Evolutionary conservation across 768 basidiomycete species (phyloP).

Genomic region (Suillus tomentosus): DNA sequence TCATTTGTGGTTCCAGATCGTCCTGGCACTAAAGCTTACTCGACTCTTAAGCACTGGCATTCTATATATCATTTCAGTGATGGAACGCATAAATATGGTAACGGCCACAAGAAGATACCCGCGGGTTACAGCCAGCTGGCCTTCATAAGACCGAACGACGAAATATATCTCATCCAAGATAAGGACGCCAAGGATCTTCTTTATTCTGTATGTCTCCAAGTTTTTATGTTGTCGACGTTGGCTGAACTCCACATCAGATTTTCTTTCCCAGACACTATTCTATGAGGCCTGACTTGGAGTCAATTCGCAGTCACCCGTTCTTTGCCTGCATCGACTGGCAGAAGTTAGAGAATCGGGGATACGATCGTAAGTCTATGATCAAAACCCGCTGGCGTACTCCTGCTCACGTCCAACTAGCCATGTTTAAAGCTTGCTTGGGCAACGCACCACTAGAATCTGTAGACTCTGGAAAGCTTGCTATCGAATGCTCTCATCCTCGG

Average conservation of each 20-base stretch:
- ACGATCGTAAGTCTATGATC: conserved; percentile 12
- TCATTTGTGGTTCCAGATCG: too few relatives aligned
- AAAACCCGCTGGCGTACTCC: too few relatives aligned
- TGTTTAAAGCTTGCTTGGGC: conserved; percentile 7
- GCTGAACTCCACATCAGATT: not conserved
- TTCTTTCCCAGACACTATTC: conserved; percentile 7
- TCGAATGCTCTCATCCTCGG: not conserved
- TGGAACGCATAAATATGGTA: not conserved
- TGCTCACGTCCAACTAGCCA: not conserved
- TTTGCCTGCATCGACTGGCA: conserved; percentile 14
- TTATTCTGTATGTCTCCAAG: conserved; percentile 4
- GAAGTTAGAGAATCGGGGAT: conserved; percentile 12
- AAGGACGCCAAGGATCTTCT: conserved; percentile 15
- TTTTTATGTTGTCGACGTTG: not conserved
- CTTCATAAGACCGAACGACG: conserved; percentile 7
- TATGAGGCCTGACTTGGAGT: conserved; percentile 14
- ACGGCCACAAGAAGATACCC: conserved; percentile 1
- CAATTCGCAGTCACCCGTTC: conserved; percentile 15
- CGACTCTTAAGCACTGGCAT: conserved; percentile 12
- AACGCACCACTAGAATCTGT: not conserved
- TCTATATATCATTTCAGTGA: conserved; percentile 5
- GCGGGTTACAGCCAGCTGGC: not conserved
- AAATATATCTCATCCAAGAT: conserved; percentile 11
- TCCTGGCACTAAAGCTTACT: not conserved
- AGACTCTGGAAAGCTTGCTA: conserved; percentile 1